These are phyloP conservation scores for Sarocladiaceae sp. DNA, from an alignment of 2,329 filamentous ascomycete genomes.

Conservation along the genomic window DNA sequence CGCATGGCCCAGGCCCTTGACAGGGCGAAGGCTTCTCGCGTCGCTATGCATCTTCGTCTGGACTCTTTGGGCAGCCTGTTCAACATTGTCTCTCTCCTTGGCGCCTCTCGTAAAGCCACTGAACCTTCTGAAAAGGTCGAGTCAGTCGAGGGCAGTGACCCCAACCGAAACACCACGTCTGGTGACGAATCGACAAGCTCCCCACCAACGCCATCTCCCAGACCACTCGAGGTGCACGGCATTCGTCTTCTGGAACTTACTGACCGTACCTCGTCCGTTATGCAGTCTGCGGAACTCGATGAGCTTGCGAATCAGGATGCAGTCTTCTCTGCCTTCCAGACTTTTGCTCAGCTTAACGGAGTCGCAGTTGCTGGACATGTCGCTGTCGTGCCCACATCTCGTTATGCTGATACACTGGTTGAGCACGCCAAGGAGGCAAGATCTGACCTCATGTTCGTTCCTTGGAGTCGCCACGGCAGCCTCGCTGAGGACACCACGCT, in stretches of 20 bases:
- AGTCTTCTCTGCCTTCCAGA: slow-evolving; percentile 45
- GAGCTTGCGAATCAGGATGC: slow-evolving; percentile 70
- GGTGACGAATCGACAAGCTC: slow-evolving; percentile 1
- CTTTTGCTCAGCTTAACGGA: slow-evolving; percentile 56
- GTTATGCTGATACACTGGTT: slow-evolving; percentile 66
- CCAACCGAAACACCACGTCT: slow-evolving; percentile 11
- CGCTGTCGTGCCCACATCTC: slow-evolving; percentile 63
- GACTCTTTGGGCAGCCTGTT: slow-evolving; percentile 23
- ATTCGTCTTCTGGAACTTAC: slow-evolving; percentile 82
- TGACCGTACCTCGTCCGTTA: slow-evolving; percentile 89
- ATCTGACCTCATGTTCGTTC: slow-evolving; percentile 73
- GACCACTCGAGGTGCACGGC: slow-evolving; percentile 66
- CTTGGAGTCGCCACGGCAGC: slow-evolving; percentile 81
- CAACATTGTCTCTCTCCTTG: slow-evolving; percentile 53
- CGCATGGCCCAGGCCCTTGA: slow-evolving; percentile 21
- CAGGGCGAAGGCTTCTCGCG: slow-evolving; percentile 19
- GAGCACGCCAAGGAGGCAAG: slow-evolving; percentile 6
- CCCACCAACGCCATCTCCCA: not conserved
- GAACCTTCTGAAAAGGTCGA: slow-evolving; percentile 14
- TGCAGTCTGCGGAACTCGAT: slow-evolving; percentile 81
- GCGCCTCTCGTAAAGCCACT: slow-evolving; percentile 32
- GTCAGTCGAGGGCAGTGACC: slow-evolving; percentile 20
- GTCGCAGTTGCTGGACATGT: slow-evolving; percentile 71
- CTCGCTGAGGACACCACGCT: slow-evolving; percentile 52
- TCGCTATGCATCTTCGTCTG: slow-evolving; percentile 22